phyloP scores from a whole-genome alignment of 2,329 filamentous ascomycete genomes.

The Anisogramma anomala region DNA sequence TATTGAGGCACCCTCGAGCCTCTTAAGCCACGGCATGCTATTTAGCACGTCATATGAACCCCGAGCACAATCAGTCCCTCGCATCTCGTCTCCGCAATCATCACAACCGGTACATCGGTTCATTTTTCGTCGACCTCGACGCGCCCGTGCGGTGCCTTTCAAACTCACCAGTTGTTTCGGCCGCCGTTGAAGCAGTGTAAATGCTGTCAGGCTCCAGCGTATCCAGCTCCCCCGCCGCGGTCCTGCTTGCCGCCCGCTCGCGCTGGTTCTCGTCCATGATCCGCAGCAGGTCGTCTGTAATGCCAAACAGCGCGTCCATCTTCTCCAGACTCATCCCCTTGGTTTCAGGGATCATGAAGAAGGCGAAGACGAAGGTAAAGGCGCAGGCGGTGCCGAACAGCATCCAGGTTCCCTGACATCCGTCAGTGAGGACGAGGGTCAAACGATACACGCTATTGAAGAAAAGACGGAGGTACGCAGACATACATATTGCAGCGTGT shows the following conservation, averaged over 20 bases:
- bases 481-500: conserved; percentile 35
- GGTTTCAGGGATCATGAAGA: conserved; percentile 59
- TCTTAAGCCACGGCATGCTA: background rate
- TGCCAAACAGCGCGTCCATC: conserved; percentile 56
- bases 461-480: background rate
- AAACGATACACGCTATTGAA: too few relatives aligned
- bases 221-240: background rate
- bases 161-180: background rate
- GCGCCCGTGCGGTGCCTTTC: conserved; percentile 1
- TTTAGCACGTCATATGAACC: background rate
- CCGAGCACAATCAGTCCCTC: background rate
- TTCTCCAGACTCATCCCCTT: conserved; percentile 53
- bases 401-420: conserved; percentile 57
- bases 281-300: conserved; percentile 32
- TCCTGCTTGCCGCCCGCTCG: conserved; percentile 6
- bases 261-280: conserved; percentile 17
- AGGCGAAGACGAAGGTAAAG: conserved; percentile 53
- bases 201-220: background rate
- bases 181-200: background rate
- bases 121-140: background rate
- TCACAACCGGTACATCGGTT: conserved; percentile 1
- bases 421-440: too few relatives aligned
- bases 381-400: conserved; percentile 57
- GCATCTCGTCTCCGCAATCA: background rate
- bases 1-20: too few relatives aligned